Evolutionary conservation across 306 rosid genomes (phyloP).

Genomic region (Vigna mungo): DNA sequence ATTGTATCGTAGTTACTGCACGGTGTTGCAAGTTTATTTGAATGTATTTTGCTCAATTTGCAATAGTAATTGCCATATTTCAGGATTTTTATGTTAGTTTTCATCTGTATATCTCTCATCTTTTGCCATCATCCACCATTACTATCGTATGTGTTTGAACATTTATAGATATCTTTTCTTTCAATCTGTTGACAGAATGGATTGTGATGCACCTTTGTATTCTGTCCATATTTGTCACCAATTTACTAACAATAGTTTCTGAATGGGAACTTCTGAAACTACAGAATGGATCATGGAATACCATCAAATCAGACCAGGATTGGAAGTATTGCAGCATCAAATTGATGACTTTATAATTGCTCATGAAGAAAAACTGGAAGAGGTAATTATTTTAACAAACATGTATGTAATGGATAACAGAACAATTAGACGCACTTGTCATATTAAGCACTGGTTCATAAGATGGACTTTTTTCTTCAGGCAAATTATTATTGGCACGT

Average conservation of each 20-base stretch:
- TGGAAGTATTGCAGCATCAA: conserved; percentile 66
- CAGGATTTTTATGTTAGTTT: neutral
- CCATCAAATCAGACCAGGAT: conserved; percentile 75
- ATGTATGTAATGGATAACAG: neutral
- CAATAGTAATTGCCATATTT: neutral
- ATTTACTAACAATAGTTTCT: conserved; percentile 36
- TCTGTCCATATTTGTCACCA: neutral
- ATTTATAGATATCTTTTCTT: neutral
- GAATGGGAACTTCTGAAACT: conserved; percentile 42
- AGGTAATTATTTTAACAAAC: conserved; percentile 52
- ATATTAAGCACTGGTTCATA: too few species aligned
- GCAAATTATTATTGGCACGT: too few species aligned
- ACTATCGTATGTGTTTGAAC: neutral
- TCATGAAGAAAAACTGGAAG: conserved; percentile 74
- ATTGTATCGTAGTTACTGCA: neutral
- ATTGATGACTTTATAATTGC: conserved; percentile 72
- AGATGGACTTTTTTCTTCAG: too few species aligned
- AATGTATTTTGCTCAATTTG: conserved; percentile 1
- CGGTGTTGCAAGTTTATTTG: neutral
- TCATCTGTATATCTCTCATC: conserved; percentile 4
- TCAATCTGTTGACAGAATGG: conserved; percentile 23
- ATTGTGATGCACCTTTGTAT: neutral
- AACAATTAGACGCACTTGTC: conserved; percentile 16
- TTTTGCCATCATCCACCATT: neutral
- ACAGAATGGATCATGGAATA: conserved; percentile 83